These are phyloP conservation scores for Hypoxylon fragiforme DNA, from an alignment of 495 filamentous ascomycete species.

Conservation along the genomic window DNA sequence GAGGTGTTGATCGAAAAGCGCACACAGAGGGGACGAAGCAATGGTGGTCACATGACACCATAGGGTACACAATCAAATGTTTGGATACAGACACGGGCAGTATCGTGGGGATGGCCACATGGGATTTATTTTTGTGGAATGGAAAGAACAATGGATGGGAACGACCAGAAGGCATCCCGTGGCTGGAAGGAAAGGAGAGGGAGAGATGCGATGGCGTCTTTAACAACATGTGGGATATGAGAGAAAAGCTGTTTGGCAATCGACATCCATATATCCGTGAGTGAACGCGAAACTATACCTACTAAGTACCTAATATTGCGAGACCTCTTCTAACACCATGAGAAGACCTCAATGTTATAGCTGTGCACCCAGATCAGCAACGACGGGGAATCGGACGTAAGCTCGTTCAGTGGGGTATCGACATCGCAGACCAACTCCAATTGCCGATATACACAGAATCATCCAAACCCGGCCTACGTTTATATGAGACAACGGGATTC, in stretches of 20 bases:
- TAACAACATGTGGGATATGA: conserved; percentile 36
- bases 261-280: conserved; percentile 35
- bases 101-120: conserved; percentile 43
- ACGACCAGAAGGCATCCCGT: conserved; percentile 30
- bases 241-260: conserved; percentile 38
- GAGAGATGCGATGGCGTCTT: conserved; percentile 36
- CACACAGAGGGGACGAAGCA: conserved; percentile 39
- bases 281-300: conserved; percentile 24
- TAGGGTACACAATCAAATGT: conserved; percentile 46
- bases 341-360: conserved; percentile 40
- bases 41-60: conserved; percentile 39
- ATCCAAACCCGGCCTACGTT: conserved; percentile 43
- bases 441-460: conserved; percentile 48
- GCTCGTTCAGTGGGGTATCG: conserved; percentile 50
- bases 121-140: conserved; percentile 34
- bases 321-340: not conserved
- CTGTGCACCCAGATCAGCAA: conserved; percentile 43
- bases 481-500: conserved; percentile 40
- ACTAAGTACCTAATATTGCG: not conserved
- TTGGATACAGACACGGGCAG: conserved; percentile 39
- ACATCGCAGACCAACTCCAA: conserved; percentile 44
- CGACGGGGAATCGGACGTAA: conserved; percentile 42
- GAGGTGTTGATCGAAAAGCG: conserved; percentile 36
- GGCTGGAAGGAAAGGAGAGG: conserved; percentile 40
- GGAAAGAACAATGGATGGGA: conserved; percentile 27